phyloP scores from a whole-genome alignment of 129 eudicot genomes.

The Oenanthe sinensis region DNA sequence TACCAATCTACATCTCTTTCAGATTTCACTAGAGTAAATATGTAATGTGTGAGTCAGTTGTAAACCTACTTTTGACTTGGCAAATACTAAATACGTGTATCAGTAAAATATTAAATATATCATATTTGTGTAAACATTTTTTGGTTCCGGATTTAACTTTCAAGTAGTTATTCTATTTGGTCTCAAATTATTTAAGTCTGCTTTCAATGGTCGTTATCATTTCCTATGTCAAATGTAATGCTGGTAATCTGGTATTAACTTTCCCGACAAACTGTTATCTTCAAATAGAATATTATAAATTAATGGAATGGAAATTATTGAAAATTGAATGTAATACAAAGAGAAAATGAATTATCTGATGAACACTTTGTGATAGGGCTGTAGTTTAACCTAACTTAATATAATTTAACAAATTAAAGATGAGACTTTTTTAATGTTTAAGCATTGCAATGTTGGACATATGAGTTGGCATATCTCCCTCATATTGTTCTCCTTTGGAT shows the following conservation, averaged over 20 bases:
- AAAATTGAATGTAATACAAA: background rate
- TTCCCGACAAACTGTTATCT: background rate
- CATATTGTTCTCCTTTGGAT: background rate
- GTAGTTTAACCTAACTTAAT: background rate
- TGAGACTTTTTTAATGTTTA: background rate
- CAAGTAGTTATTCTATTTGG: background rate
- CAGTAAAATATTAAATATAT: background rate
- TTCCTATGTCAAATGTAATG: background rate
- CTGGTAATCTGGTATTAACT: background rate
- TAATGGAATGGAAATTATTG: background rate
- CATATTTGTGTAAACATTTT: background rate
- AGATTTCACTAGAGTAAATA: background rate
- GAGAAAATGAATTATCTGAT: background rate
- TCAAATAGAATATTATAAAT: background rate
- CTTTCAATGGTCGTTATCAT: background rate
- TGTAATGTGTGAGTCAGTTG: background rate
- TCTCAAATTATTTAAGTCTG: background rate
- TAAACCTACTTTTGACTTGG: background rate
- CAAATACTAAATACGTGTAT: background rate
- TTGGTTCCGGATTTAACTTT: background rate
- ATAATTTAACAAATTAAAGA: background rate
- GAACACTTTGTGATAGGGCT: background rate
- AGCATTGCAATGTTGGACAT: background rate
- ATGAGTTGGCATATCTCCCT: background rate
- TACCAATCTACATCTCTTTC: background rate